A percentile compares a stretch with the other conserved stretches of the same genome.
Evolutionary conservation across 345 rosid genomes (phyloP).

Genomic region (Camelina laxa): DNA sequence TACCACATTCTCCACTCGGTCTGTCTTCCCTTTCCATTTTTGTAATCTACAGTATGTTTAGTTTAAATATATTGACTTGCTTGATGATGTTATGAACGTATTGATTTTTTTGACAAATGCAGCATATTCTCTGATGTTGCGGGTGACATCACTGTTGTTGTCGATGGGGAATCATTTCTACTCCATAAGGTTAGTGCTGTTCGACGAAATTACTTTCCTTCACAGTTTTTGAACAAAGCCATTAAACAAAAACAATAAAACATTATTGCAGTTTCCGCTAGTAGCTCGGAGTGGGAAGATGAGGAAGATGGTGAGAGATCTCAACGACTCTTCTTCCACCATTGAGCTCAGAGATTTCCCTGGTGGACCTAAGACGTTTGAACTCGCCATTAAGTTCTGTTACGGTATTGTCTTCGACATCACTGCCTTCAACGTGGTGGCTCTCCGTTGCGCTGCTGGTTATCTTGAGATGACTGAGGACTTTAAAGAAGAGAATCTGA

Average conservation of each 20-base stretch:
- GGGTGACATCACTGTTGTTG: conserved; percentile 76
- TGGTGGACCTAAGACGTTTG: conserved; percentile 75
- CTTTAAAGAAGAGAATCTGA: conserved; percentile 70
- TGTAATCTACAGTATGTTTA: conserved; percentile 16
- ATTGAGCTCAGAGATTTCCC: conserved; percentile 70
- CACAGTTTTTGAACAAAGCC: background rate
- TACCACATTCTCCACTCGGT: conserved; percentile 63
- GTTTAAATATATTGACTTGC: background rate
- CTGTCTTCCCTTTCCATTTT: conserved; percentile 1
- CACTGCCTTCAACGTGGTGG: conserved; percentile 65
- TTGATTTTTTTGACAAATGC: conserved; percentile 16
- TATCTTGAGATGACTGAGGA: conserved; percentile 90
- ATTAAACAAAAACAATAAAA: background rate
- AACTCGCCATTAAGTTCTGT: conserved; percentile 88
- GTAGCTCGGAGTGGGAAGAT: conserved; percentile 85
- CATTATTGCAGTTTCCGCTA: conserved; percentile 69
- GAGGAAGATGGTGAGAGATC: conserved; percentile 65
- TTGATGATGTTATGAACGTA: background rate
- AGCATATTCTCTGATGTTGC: conserved; percentile 93
- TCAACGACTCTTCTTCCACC: conserved; percentile 55
- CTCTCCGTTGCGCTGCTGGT: conserved; percentile 70
- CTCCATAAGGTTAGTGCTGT: conserved; percentile 72
- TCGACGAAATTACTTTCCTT: background rate
- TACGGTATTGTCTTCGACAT: conserved; percentile 92
- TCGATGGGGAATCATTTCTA: conserved; percentile 79